Base-by-base conservation (phyloP, 192 early-diverging fungal genomes). In the Dispira simplex region DNA sequence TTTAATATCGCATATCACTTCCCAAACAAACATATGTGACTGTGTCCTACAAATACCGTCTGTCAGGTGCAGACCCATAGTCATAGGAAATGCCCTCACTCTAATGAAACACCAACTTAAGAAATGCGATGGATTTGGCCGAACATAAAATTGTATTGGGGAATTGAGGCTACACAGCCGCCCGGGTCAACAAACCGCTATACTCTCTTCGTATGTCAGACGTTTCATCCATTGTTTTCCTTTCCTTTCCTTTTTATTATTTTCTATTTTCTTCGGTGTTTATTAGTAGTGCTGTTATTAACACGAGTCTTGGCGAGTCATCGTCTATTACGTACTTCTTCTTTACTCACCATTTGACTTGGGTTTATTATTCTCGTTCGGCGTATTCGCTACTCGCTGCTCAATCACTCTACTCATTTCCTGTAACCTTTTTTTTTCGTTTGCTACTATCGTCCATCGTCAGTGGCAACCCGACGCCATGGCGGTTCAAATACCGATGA, bases 401-500 rank as follows among this genome's bases (percentile, higher is more conserved):
- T 51, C 48, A 16, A 4, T 51, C 21, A 20, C 21, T 51, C 48
- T 51, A 16, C 48, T 51, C 48, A 16, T 51, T 23, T 20, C 48
- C 9, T 3, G 9, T 23, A 1, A 16, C 48, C 9, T 39, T 39
- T 39, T 39, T 39, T 6, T 39, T 39, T 39, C 32, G 32, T 39
- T 39, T 39, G 46, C 46, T 16, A 16, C 48, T 16, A 4, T 16
- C 48, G 48, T 51, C 1, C 48, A 23, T 23, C 48, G 48, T 51
- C 18, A 20, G 48, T 51, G 48, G 48, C 28, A 27, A 14, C 13
- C 21, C 16, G 25, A 14, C 25, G 20, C 54, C 54, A 56, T 56
- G 54, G 54, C 54, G 12, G 54, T 56, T 3, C 54, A 56, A 56
- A 28, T 56, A 21, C 54, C 54, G 25, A 56, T 56, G 54, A 56